Base-by-base conservation (phyloP, 1,139 yeast species). In the Geotrichum carabidarum region DNA sequence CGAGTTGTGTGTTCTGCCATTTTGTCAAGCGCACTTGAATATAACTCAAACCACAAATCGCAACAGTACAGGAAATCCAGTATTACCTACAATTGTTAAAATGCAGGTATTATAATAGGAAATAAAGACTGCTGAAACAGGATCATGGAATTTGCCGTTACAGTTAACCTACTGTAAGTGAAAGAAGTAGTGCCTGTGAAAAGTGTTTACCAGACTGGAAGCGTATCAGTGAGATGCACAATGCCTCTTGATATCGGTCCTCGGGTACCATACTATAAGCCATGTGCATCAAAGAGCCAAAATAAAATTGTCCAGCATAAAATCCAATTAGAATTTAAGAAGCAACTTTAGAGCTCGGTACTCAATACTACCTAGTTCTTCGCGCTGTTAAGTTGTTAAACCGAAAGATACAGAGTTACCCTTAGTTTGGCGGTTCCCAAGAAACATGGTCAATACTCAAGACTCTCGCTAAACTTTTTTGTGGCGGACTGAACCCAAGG, bases 281-380 rank as follows among this genome's bases (percentile, higher is more conserved):
- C 5, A 84, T 71, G 36, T 85, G 70, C 59, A 83, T 73, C 0
- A 82, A 0, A 82, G 63, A 46, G 83, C 69, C 0, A 83, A 82
- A 11, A 89, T 50, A 2, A 87, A 58, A 63, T 85, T 91, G 64
- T 0, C 96, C 95, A 54, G 89, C 61, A 64, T 86, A 90, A 67
- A 88, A 93, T 1, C 68, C 56, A 1, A 83, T 68, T 22, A 93
- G 72, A 48, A 93, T 80, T 62, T 79, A 80, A 54, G 88, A 82
- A 93, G 73, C 12, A 90, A 72, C 65, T 89, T 89, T 55, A 87
- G 78, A 0, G 99, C 90, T 49, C 98, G 79, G 66, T 93, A 94
- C 67, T 93, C 99, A 9, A 93, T 96, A 53, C 99, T 99, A 36
- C 99, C 99, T 45, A 93, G 72, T 68, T 93, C 99, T 57, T 86